Conservation (phyloP, 1,139 yeast species). For the Nadsonia starkeyi-henricii region DNA sequence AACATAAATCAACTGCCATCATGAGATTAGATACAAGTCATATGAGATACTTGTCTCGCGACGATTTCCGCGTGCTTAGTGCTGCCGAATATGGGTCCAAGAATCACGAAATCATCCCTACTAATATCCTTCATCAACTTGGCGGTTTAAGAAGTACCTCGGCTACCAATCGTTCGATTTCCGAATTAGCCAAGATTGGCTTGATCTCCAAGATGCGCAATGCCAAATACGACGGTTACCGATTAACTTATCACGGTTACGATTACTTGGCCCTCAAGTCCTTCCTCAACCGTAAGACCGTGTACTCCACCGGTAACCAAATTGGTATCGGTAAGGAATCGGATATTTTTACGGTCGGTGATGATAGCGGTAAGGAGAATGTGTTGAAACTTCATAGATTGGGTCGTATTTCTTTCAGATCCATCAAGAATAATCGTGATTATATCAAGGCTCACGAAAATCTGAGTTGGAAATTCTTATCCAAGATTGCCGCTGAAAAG, state of each 20-base stretch:
- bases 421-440: constrained; percentile 88
- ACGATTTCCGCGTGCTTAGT: constrained; percentile 78
- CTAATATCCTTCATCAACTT: constrained; percentile 62
- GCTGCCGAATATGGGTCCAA: constrained; percentile 84
- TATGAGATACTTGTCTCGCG: constrained; percentile 82
- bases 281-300: constrained; percentile 52
- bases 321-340: constrained; percentile 98
- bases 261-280: constrained; percentile 84
- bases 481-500: constrained; percentile 80
- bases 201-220: constrained; percentile 67
- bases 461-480: constrained; percentile 83
- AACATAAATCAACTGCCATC: constrained; percentile 8
- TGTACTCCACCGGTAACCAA: constrained; percentile 71
- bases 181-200: constrained; percentile 77
- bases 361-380: constrained; percentile 44
- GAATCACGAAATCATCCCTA: constrained; percentile 92
- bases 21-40: constrained; percentile 91
- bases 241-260: constrained; percentile 76
- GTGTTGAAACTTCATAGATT: constrained; percentile 84
- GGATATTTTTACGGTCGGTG: constrained; percentile 81
- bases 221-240: constrained; percentile 75
- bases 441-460: constrained; percentile 58
- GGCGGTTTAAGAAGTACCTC: constrained; percentile 68
- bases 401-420: constrained; percentile 85
- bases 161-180: constrained; percentile 64